Evolutionary conservation across 176 grass and related monocot genomes (phyloP), one percentile per base, ranked within the genome.

Genomic region (Hordeum marinum): DNA sequence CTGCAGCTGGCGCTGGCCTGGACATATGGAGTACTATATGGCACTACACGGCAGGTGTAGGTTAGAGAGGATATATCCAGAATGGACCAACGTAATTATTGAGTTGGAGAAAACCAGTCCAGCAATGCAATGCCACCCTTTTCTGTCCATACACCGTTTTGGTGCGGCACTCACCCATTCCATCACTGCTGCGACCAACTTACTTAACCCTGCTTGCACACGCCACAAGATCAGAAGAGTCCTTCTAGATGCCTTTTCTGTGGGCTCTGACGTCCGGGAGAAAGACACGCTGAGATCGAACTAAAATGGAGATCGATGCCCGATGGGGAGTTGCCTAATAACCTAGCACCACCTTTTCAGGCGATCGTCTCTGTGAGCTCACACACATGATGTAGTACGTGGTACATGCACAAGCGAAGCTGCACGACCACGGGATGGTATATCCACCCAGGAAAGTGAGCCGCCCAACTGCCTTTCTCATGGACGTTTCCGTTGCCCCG

Each of bases 231-330:
- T 9, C 15, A 29, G 21, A 64, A 21, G 20, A 83, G 74, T 68
- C 75, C 75, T 87, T 90, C 74, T 87, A 83, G 88, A 87, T 75
- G 75, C 59, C 75, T 67, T 79, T 73, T 29, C n/a, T 76, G 21
- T 80, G 74, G 59, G 37, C 21, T 54, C 59, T 40, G 31, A 37
- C 59, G 48, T 62, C 40, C 29, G 13, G 41, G 34, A 12, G 82
- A 37, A 59, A 48, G 70, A 39, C 39, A 18, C 43, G 43, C 14
- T 3, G 37, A 83, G 20, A 25, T 45, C 14, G 39, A 72, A 26
- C 9, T 72, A 25, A 26, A 42, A n/a, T 14, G 13, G 7, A 43
- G 63, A 24, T 50, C 45, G 45, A 48, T 10, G 18, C 62, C 62
- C 26, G 40, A 15, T 7, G 3, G 15, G 11, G 41, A 54, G 65